Evolutionary conservation across 2,329 filamentous ascomycete genomes (phyloP).

Genomic region (Metarhizium brunneum): DNA sequence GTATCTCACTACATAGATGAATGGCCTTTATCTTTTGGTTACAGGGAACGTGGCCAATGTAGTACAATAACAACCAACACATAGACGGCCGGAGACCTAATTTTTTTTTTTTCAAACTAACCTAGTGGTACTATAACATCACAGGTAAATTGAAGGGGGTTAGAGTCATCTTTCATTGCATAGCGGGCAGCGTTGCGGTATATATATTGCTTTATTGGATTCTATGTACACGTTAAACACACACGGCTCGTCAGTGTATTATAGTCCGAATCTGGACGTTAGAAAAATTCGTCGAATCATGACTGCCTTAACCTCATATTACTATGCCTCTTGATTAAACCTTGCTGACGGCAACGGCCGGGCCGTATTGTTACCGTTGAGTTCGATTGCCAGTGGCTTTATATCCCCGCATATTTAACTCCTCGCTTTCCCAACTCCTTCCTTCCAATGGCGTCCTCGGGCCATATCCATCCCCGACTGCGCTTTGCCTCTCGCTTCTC

Average conservation of each 20-base stretch:
- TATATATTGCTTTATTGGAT: neutral
- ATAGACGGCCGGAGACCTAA: no score
- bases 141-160: neutral
- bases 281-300: neutral
- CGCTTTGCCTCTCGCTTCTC: slow-evolving; percentile 73
- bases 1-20: neutral
- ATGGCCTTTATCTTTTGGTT: no score
- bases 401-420: slow-evolving; percentile 40
- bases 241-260: neutral
- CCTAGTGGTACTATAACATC: neutral
- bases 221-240: slow-evolving; percentile 1
- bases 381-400: neutral
- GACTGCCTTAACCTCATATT: neutral
- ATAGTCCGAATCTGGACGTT: neutral
- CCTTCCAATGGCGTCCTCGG: slow-evolving; percentile 62
- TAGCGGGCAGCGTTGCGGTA: neutral
- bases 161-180: neutral
- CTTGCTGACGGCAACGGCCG: neutral
- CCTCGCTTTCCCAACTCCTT: slow-evolving; percentile 63
- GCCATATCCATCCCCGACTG: slow-evolving; percentile 64
- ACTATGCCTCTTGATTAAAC: neutral
- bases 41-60: no score
- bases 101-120: neutral
- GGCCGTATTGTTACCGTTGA: neutral
- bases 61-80: no score